phyloP scores from a whole-genome alignment of 2,329 filamentous ascomycete genomes.

The Myriosclerotinia duriaeana region DNA sequence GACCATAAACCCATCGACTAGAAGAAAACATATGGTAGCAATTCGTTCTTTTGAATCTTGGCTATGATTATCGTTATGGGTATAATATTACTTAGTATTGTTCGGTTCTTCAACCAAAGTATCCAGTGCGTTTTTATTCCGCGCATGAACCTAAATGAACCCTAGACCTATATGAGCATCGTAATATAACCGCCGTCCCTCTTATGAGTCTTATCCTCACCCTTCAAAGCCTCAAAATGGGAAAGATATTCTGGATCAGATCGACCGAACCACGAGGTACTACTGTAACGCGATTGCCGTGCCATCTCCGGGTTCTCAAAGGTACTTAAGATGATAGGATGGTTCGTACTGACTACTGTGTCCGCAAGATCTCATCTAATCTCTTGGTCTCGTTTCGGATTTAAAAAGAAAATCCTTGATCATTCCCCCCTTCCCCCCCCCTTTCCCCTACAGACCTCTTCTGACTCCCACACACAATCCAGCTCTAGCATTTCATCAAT shows the following conservation, averaged over 20 bases:
- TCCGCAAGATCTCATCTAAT: conserved; percentile 31
- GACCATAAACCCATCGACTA: neutral
- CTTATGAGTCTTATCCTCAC: conserved; percentile 13
- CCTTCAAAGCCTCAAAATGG: neutral
- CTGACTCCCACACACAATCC: neutral
- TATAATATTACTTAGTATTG: neutral
- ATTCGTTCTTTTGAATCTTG: neutral
- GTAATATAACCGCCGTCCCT: conserved; percentile 33
- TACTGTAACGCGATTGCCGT: conserved; percentile 5
- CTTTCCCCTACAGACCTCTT: neutral
- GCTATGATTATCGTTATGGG: neutral
- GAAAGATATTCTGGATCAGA: conserved; percentile 16
- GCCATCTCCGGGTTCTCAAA: neutral
- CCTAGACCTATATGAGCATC: conserved; percentile 33
- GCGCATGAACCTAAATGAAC: neutral
- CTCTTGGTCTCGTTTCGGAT: conserved; percentile 19
- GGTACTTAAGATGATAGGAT: neutral
- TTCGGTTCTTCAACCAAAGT: neutral
- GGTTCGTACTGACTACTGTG: conserved; percentile 1
- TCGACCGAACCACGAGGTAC: conserved; percentile 15
- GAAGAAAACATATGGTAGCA: neutral
- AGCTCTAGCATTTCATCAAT: neutral
- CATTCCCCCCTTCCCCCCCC: neutral
- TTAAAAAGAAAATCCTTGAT: neutral
- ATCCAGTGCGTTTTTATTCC: neutral